Evolutionary conservation across 2,329 filamentous ascomycete genomes (phyloP), one percentile per base, ranked within the genome.

Genomic region (Corinectria fuckeliana): DNA sequence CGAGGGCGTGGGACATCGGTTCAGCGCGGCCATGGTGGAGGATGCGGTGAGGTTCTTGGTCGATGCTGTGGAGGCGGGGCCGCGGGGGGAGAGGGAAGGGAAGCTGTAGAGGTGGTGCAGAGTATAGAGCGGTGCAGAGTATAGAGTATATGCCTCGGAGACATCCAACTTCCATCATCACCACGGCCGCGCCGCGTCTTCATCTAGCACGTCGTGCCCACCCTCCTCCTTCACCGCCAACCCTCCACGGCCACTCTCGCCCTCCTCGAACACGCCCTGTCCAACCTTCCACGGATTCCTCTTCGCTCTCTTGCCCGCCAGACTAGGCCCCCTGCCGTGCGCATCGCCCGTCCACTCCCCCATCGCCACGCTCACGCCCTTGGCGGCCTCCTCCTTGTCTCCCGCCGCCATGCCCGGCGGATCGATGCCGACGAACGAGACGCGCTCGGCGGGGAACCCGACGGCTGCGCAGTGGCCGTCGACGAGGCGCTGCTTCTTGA

Each of bases 1-100:
- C 68, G 80, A 86, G 1, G 88, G 85, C 0, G 81, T 88, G 1
- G 89, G 89, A 0, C 91, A 95, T 72, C 78, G 81, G n/a, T 92
- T 91, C 67, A 88, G 83, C 9, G 73, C 78, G 1, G 81, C 76
- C 5, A 94, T 95, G 91, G 81, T 87, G 25, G 76, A 77, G 61
- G 88, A 90, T 70, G 84, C 90, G 4, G 81, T 89, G 10, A 75
- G 76, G 32, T 94, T 91, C 74, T 74, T 94, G 30, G 74, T 82
- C 14, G 77, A 82, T 36, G 78, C 73, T 6, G 77, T 85, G 16
- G 74, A 69, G 10, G 69, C 71, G 55, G 70, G 72, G 39, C 60
- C 72, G 50, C 65, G 67, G 45, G 58, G 55, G 16, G 65, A 51
- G 47, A 53, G 50, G 5, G 65, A 69, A 60, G 62, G 71, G 7